Conservation (phyloP, 2,329 filamentous ascomycete genomes). For the Dothideomycetidae sp. region DNA sequence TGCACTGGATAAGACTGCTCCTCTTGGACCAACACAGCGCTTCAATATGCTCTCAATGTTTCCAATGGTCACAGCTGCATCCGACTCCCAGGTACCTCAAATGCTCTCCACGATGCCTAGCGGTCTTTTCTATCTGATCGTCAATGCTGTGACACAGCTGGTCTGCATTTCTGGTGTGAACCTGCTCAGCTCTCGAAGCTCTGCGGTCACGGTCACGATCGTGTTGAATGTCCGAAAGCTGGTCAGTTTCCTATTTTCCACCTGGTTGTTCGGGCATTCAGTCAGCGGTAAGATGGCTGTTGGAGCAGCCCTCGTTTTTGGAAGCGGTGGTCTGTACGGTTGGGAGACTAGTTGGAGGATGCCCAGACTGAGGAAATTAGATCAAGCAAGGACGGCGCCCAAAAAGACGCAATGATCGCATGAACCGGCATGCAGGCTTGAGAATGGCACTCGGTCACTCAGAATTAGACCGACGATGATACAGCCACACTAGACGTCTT, state of each 20-base stretch:
- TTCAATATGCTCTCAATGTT: slow-evolving; percentile 13
- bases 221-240: slow-evolving; percentile 92
- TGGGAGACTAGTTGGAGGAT: slow-evolving; percentile 47
- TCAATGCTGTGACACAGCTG: slow-evolving; percentile 83
- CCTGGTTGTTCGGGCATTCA: slow-evolving; percentile 84
- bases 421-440: no score
- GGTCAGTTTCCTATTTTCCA: slow-evolving; percentile 77
- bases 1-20: slow-evolving; percentile 49
- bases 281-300: slow-evolving; percentile 62
- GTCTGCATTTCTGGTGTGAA: slow-evolving; percentile 94
- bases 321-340: slow-evolving; percentile 80
- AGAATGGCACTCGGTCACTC: no score
- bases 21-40: slow-evolving; percentile 33
- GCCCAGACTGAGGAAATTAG: slow-evolving; percentile 22
- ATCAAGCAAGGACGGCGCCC: slow-evolving; percentile 15
- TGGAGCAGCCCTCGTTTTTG: slow-evolving; percentile 76
- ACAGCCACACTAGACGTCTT: no score
- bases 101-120: slow-evolving; percentile 36
- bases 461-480: no score
- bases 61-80: slow-evolving; percentile 17
- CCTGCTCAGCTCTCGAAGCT: slow-evolving; percentile 73
- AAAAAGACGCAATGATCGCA: slow-evolving; percentile 3
- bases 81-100: slow-evolving; percentile 11
- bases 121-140: slow-evolving; percentile 54
- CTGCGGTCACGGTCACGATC: slow-evolving; percentile 89